These are phyloP conservation scores for Podochytrium sp. DNA, from an alignment of 192 early-diverging fungal genomes.

Conservation along the genomic window DNA sequence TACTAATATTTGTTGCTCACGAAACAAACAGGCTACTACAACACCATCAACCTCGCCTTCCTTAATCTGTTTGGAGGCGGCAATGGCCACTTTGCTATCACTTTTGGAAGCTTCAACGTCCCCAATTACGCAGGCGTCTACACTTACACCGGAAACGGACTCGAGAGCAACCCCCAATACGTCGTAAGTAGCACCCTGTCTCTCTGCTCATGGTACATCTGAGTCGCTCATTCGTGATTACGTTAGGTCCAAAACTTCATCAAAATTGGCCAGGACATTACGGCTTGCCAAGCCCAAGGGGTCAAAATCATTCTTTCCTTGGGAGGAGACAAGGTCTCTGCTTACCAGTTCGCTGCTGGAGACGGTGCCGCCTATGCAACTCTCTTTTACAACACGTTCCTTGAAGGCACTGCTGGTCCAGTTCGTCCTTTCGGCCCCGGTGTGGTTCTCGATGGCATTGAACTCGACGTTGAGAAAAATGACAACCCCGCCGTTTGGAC, in stretches of 20 bases:
- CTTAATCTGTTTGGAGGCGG: constrained; percentile 23
- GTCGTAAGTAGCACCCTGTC: background rate
- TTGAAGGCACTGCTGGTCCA: constrained; percentile 19
- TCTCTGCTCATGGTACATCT: background rate
- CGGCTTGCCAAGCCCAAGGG: background rate
- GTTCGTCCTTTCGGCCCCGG: constrained; percentile 27
- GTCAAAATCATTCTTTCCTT: constrained; percentile 16
- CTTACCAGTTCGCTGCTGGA: constrained; percentile 1
- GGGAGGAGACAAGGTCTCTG: constrained; percentile 19
- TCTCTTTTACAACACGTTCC: constrained; percentile 23
- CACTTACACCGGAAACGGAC: constrained; percentile 8
- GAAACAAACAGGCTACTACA: background rate
- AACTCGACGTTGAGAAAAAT: constrained; percentile 26
- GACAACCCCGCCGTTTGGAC: background rate
- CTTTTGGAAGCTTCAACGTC: constrained; percentile 18
- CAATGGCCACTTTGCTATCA: constrained; percentile 11
- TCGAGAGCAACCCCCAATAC: background rate
- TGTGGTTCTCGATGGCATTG: constrained; percentile 27
- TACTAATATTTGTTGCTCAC: background rate
- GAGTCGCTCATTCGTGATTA: background rate
- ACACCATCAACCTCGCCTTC: constrained; percentile 27
- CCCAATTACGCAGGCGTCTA: constrained; percentile 13
- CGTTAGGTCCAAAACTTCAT: background rate
- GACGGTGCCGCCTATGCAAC: constrained; percentile 17
- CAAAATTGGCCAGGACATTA: constrained; percentile 15